A percentile compares a stretch with the other conserved stretches of the same genome.
These are phyloP conservation scores for Monoraphidium neglectum DNA, from an alignment of 139 green algal genomes.

Conservation along the genomic window DNA sequence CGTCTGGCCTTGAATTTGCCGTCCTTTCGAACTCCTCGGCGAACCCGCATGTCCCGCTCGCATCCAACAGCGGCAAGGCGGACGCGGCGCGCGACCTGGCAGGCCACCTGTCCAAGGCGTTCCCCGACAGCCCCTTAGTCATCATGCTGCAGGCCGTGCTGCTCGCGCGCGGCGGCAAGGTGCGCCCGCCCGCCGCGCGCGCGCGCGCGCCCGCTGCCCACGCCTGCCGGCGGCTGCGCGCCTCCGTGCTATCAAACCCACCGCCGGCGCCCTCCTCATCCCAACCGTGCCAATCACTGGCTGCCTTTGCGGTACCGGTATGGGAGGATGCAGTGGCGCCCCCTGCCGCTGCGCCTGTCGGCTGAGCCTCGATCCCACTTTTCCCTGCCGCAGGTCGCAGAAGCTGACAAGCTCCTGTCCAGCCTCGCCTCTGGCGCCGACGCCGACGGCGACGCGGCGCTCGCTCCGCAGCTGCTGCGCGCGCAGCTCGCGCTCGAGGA, in stretches of 20 bases:
- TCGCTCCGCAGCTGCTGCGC: slow-evolving; percentile 44
- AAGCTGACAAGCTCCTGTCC: slow-evolving; percentile 63
- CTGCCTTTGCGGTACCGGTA: too few relatives aligned
- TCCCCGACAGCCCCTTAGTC: slow-evolving; percentile 17
- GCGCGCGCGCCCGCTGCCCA: too few relatives aligned
- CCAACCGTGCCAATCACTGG: too few relatives aligned
- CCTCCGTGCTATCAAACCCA: too few relatives aligned
- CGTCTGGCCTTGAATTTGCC: too few relatives aligned
- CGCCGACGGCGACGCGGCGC: background rate
- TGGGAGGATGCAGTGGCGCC: too few relatives aligned
- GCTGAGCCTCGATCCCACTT: too few relatives aligned
- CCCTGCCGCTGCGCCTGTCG: too few relatives aligned
- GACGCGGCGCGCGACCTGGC: slow-evolving; percentile 59
- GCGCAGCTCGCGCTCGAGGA: slow-evolving; percentile 65
- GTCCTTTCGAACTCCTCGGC: too few relatives aligned
- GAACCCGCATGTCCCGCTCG: background rate
- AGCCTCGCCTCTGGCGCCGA: slow-evolving; percentile 9
- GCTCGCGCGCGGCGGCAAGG: slow-evolving; percentile 49
- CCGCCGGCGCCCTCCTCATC: too few relatives aligned
- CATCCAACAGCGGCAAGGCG: slow-evolving; percentile 30
- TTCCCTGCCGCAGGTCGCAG: slow-evolving; percentile 35
- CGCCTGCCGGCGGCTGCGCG: too few relatives aligned
- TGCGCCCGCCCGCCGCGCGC: too few relatives aligned
- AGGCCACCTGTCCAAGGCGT: slow-evolving; percentile 33
- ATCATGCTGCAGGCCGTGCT: slow-evolving; percentile 69